A percentile compares a stretch with the other conserved stretches of the same genome.
Evolutionary conservation across 768 basidiomycete genomes (phyloP).

Genomic region (Tylopilus plumbeoviolaceoides): DNA sequence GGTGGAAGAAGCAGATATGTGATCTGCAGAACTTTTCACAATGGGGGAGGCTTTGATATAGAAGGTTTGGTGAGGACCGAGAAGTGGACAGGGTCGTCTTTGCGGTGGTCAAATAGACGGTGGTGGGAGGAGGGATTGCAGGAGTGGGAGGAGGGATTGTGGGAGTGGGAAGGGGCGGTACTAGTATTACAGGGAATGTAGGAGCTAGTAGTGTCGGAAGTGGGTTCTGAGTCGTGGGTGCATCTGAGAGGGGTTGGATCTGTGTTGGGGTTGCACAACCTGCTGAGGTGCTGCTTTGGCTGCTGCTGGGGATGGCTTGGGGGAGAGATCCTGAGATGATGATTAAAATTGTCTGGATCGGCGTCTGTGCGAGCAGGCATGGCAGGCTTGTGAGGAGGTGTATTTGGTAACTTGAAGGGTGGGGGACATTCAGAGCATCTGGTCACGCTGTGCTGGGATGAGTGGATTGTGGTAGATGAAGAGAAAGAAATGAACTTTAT

Average conservation of each 20-base stretch:
- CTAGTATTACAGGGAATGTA: conserved; percentile 34
- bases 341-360: conserved; percentile 70
- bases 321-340: conserved; percentile 63
- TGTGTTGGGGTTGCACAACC: conserved; percentile 66
- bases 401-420: conserved; percentile 21
- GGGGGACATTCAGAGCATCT: conserved; percentile 43
- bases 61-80: conserved; percentile 53
- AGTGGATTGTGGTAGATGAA: neutral
- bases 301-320: conserved; percentile 36
- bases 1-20: conserved; percentile 69
- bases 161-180: conserved; percentile 33
- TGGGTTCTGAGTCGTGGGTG: conserved; percentile 60
- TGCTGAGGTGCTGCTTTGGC: conserved; percentile 35
- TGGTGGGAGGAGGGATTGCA: conserved; percentile 31
- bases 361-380: conserved; percentile 47
- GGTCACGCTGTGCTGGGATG: conserved; percentile 34
- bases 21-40: conserved; percentile 64
- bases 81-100: conserved; percentile 90
- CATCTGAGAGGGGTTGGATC: conserved; percentile 62
- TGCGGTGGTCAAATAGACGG: conserved; percentile 83
- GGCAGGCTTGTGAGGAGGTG: too few relatives aligned
- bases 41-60: conserved; percentile 41
- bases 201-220: conserved; percentile 53
- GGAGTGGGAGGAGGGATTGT: too few relatives aligned
- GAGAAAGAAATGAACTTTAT: conserved; percentile 43